These are phyloP conservation scores for Phytophthora fragariae DNA, from an alignment of 352 stramenopile species.

Conservation along the genomic window DNA sequence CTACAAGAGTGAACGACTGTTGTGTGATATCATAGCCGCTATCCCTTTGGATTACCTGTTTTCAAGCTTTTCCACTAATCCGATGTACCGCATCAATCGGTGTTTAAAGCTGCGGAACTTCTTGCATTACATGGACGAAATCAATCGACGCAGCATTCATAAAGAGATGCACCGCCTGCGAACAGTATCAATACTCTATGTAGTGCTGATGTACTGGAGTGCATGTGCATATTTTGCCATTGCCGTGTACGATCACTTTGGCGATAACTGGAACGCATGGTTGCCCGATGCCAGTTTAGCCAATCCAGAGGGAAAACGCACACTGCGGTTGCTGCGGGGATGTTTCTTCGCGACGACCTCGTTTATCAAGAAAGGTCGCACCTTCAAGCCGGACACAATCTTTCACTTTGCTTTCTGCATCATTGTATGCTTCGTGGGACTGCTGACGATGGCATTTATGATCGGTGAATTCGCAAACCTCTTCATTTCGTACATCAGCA, in stretches of 20 bases:
- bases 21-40: conserved; percentile 52
- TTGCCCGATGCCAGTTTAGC: conserved; percentile 43
- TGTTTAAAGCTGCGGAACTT: conserved; percentile 61
- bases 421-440: conserved; percentile 55
- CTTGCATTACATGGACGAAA: conserved; percentile 66
- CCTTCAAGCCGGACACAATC: conserved; percentile 57
- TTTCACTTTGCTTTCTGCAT: conserved; percentile 60
- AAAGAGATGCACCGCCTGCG: conserved; percentile 70
- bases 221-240: conserved; percentile 66
- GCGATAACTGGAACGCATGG: conserved; percentile 60
- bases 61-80: conserved; percentile 36
- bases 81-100: conserved; percentile 54
- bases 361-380: conserved; percentile 74
- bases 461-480: conserved; percentile 76
- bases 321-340: conserved; percentile 53
- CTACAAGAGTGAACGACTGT: conserved; percentile 56
- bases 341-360: conserved; percentile 66
- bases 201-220: conserved; percentile 71
- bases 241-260: conserved; percentile 55
- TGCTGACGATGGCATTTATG: conserved; percentile 75
- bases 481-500: conserved; percentile 76
- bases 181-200: conserved; percentile 53
- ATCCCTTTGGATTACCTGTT: conserved; percentile 58
- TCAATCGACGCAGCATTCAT: conserved; percentile 65
- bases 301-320: conserved; percentile 42